Evolutionary conservation across 2,329 filamentous ascomycete species (phyloP), one percentile per base, ranked within the genome.

Genomic region (Cercospora zeae-maydis): DNA sequence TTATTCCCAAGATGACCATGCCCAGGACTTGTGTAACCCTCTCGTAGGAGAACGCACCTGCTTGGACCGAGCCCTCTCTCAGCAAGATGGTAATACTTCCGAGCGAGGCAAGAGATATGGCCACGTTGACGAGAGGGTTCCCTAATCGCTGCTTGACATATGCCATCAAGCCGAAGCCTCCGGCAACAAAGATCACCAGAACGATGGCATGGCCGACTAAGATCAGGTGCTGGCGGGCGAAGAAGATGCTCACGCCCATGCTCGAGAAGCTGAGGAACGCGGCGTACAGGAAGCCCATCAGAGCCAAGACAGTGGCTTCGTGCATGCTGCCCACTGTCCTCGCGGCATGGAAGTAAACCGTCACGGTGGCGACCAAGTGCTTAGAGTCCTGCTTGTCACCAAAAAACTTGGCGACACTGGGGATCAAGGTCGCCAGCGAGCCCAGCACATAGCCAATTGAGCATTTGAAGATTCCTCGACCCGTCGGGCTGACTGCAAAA

Each of bases 281-380:
- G 2, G 89, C 88, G 74, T 96, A 98, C 37, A 87, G 77, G 64
- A 96, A 91, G 1, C 92, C 93, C 34, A 89, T 81, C 37, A 90
- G 78, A 5, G 91, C 91, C 62, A 95, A 86, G 34, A 93, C 78
- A 10, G 89, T 84, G 2, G 92, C 93, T 76, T 96, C 91, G 62
- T 91, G 84, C 92, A 97, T 96, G 68, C 90, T 95, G 0, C 93
- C 93, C 27, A 88, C 85, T 16, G 91, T 91, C 62, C 93, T 84
- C 5, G 92, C 91, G 4, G 93, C 92, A 75, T 97, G 92, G 72
- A 97, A 98, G 73, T 96, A 98, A 10, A 97, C 93, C 0, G 92
- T 96, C 62, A 97, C 86, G 1, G 93, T 97, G 33, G 92, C 92
- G 57, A 96, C 92, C 73, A 96, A 88, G 77, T 97, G 93, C 74